Percentiles rank a stretch among this genome's conserved stretches.
Conservation (phyloP, 2,329 filamentous ascomycete species). For the Aspergillus felis region DNA sequence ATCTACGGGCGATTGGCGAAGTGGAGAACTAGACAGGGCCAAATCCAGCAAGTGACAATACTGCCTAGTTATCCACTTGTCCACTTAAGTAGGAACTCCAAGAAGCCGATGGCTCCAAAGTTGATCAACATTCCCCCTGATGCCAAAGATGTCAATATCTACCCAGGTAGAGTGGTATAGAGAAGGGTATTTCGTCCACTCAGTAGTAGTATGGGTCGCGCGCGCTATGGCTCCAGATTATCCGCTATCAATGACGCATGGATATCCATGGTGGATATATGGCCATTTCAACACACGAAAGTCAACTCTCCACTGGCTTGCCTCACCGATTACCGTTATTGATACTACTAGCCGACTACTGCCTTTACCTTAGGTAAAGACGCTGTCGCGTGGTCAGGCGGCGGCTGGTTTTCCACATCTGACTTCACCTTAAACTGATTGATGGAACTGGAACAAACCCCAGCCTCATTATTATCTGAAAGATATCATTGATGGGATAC, state of each 20-base stretch:
- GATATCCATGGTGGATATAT: background rate
- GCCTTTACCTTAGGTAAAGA: background rate
- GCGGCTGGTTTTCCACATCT: background rate
- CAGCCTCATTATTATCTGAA: background rate
- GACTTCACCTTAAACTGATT: too few species aligned
- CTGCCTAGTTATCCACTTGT: background rate
- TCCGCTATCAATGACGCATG: background rate
- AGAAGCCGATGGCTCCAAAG: background rate
- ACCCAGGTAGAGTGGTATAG: too few species aligned
- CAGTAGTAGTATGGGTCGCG: background rate
- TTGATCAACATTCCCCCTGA: background rate
- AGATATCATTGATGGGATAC: background rate
- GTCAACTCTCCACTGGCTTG: background rate
- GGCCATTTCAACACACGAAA: background rate
- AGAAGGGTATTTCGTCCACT: background rate
- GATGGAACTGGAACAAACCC: background rate
- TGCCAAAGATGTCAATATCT: background rate
- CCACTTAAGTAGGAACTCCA: background rate
- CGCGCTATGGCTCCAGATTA: background rate
- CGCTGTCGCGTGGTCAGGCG: background rate
- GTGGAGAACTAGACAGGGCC: background rate
- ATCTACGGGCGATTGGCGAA: background rate
- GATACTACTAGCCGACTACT: background rate
- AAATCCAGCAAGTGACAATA: background rate
- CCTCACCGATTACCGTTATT: background rate